Evolutionary conservation across 139 green algal genomes (phyloP).

Genomic region (Coelastrella sp.): DNA sequence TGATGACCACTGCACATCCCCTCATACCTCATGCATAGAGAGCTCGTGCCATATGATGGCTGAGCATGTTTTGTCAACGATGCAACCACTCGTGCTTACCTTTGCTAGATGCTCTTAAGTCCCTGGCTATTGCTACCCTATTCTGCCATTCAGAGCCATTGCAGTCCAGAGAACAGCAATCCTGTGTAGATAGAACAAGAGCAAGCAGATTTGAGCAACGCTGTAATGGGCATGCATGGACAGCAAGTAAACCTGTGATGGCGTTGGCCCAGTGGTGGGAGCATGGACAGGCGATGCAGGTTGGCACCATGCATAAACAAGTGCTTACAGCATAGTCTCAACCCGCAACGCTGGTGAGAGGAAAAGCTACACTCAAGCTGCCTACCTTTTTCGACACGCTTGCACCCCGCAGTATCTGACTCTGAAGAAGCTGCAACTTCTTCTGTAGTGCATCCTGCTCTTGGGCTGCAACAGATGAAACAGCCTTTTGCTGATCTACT

Average conservation of each 20-base stretch:
- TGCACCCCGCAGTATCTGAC: slow-evolving; percentile 40
- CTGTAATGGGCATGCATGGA: too few relatives aligned
- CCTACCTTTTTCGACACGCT: not conserved
- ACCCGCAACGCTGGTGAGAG: too few relatives aligned
- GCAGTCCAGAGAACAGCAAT: slow-evolving; percentile 28
- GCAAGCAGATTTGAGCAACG: too few relatives aligned
- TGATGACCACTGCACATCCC: too few relatives aligned
- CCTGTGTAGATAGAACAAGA: not conserved
- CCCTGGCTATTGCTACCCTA: slow-evolving; percentile 20
- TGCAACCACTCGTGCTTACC: not conserved
- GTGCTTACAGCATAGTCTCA: too few relatives aligned
- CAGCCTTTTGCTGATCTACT: slow-evolving; percentile 37
- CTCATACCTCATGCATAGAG: too few relatives aligned
- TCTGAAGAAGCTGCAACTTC: slow-evolving; percentile 45
- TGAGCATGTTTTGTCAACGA: too few relatives aligned
- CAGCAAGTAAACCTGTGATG: too few relatives aligned
- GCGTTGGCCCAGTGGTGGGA: too few relatives aligned
- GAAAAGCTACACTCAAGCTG: too few relatives aligned
- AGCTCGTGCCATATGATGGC: too few relatives aligned
- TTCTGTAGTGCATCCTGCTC: slow-evolving; percentile 42
- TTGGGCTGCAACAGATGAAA: slow-evolving; percentile 39
- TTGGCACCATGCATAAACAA: not conserved
- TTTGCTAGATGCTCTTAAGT: slow-evolving; percentile 11
- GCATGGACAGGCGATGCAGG: not conserved
- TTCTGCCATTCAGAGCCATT: slow-evolving; percentile 28